Evolutionary conservation across 257 asterid species (phyloP).

Genomic region (Forsythia suspensa): DNA sequence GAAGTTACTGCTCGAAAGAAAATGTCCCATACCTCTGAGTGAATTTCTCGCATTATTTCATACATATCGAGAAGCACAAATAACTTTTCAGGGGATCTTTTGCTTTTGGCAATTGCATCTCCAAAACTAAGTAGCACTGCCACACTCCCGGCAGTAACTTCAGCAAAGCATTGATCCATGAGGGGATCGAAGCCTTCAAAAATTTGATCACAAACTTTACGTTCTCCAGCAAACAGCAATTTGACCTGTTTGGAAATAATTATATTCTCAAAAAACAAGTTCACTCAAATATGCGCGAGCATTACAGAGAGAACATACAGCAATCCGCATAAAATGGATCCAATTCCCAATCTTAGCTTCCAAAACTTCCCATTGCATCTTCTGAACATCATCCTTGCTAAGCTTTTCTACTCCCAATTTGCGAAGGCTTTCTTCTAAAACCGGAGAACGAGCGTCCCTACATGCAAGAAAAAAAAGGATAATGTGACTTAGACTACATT

Average conservation of each 20-base stretch:
- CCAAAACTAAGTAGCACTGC: constrained; percentile 96
- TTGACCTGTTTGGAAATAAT: constrained; percentile 66
- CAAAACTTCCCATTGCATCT: constrained; percentile 99
- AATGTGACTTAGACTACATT: background rate
- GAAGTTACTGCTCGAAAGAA: constrained; percentile 8
- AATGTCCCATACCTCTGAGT: constrained; percentile 63
- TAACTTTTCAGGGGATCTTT: constrained; percentile 96
- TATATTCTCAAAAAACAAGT: constrained; percentile 18
- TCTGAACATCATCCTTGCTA: constrained; percentile 97
- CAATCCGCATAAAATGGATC: constrained; percentile 99
- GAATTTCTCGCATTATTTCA: constrained; percentile 98
- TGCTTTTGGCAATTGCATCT: constrained; percentile 97
- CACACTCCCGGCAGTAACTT: constrained; percentile 89
- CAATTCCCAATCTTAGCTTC: constrained; percentile 99
- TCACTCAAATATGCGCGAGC: constrained; percentile 9
- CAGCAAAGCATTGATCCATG: constrained; percentile 92
- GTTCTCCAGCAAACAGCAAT: constrained; percentile 93
- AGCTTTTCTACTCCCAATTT: constrained; percentile 98
- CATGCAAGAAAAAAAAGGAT: constrained; percentile 10
- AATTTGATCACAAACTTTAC: constrained; percentile 93
- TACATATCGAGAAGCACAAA: constrained; percentile 98
- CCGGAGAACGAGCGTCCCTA: constrained; percentile 90
- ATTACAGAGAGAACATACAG: constrained; percentile 53
- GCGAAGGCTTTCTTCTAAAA: constrained; percentile 93
- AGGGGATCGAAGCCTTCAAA: constrained; percentile 84